Evolutionary conservation across 805 yeast species (phyloP), one percentile per base, ranked within the genome.

Genomic region (Saccharomycopsis malanga): DNA sequence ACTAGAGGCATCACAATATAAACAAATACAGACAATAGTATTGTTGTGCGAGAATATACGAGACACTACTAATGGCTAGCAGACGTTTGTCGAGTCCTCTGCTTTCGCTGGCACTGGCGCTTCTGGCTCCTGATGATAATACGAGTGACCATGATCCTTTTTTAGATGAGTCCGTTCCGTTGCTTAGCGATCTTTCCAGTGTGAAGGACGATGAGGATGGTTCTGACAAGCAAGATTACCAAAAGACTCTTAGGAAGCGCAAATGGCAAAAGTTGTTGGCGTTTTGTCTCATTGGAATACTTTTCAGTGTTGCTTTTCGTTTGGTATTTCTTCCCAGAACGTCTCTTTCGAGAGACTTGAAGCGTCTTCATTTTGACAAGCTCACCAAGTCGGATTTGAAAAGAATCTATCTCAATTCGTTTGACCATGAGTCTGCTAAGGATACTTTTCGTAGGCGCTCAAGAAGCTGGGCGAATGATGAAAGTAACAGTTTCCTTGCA

Each of bases 301-400:
- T 71, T 2, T 76, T 79, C 40, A 63, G 79, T 30, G 57, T 77
- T 14, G 68, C 74, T 2, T 78, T 84, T 58, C 76, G 84, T 35
- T 67, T 86, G 42, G 76, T 82, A 0, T 88, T 88, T 60, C 68
- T 87, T 14, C 96, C 96, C 1, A 64, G 96, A 48, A 86, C 97
- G 1, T 85, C 95, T 2, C 66, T 87, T 17, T 77, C 83, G 42
- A 68, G 95, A 54, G 96, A 89, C 62, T 77, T 84, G 57, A 73
- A 91, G 56, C 66, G 96, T 42, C 61, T 86, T 54, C 86, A 87
- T 62, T 79, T 81, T 27, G 72, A 79, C 30, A 73, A 68, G 45
- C 59, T 86, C 42, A 81, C 95, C 2, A 72, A 71, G 46, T 72
- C 78, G 7, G 96, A 88, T 53, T 71, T 83, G 25, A 79, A 83